Evolutionary conservation across 2,329 filamentous ascomycete species (phyloP), one percentile per base, ranked within the genome.

Genomic region (Fusarium paranaense): DNA sequence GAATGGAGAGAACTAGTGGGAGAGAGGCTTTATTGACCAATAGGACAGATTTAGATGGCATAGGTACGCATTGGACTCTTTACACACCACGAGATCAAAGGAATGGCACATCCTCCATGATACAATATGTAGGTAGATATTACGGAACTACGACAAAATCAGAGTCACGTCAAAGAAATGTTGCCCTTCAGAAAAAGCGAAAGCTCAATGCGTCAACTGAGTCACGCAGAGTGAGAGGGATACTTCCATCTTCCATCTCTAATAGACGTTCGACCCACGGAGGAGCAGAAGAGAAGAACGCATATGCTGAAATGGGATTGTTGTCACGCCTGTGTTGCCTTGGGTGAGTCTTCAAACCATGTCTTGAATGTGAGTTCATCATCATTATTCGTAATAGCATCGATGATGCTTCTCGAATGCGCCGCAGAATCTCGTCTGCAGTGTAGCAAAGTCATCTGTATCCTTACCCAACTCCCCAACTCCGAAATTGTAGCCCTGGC

Each of bases 181-280:
- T 86, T 70, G 81, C 83, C 84, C 84, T 82, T 71, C 82, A 85
- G 81, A 86, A 87, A 86, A 86, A 85, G 82, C 82, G 82, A 87
- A 79, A 82, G 79, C 84, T 82, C 83, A 82, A 84, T 82, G 81
- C 80, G 73, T 77, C 79, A 82, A 82, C 70, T 82, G 79, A 85
- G 84, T 76, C 74, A 81, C 81, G 85, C 86, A 88, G 86, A 88
- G 86, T 88, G 85, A 86, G 82, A 84, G 87, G 86, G 85, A 81
- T 78, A 70, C 81, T 76, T 87, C 75, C 70, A 84, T 88, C 83
- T 88, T 85, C 87, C 87, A 88, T 84, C 82, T 83, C 81, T 85
- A 84, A 85, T 88, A 88, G 86, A 85, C 86, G 82, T 86, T 85
- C 85, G 83, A 85, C 85, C 85, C 86, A 88, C 79, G 85, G 86